Evolutionary conservation across 2,329 filamentous ascomycete genomes (phyloP).

Genomic region (Ascochyta rabiei): DNA sequence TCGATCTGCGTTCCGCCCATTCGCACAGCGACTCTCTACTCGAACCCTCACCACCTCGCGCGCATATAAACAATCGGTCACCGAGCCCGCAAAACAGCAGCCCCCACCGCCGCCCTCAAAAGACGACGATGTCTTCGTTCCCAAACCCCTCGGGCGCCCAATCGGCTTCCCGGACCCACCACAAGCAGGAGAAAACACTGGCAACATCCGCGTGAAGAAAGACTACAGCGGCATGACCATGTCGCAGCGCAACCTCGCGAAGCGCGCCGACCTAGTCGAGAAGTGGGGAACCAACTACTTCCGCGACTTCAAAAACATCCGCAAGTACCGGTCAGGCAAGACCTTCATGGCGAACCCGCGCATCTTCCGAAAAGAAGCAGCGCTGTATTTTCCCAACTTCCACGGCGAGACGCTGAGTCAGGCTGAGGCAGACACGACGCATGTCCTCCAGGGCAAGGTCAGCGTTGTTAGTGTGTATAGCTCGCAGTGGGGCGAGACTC

Average conservation of each 20-base stretch:
- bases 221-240: conserved; percentile 42
- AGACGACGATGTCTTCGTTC: conserved; percentile 52
- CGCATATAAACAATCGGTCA: conserved; percentile 24
- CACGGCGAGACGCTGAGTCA: conserved; percentile 74
- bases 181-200: conserved; percentile 78
- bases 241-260: conserved; percentile 65
- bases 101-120: conserved; percentile 18
- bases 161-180: conserved; percentile 83
- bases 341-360: conserved; percentile 84
- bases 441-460: conserved; percentile 72
- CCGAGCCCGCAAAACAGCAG: conserved; percentile 1
- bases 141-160: conserved; percentile 67
- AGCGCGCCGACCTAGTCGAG: conserved; percentile 75
- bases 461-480: conserved; percentile 83
- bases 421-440: conserved; percentile 70
- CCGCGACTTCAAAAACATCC: conserved; percentile 89
- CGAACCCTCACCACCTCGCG: conserved; percentile 36
- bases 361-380: conserved; percentile 81
- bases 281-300: conserved; percentile 90
- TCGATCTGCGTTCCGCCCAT: conserved; percentile 13
- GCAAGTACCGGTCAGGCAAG: conserved; percentile 79
- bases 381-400: conserved; percentile 94
- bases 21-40: conserved; percentile 17
- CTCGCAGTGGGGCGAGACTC: conserved; percentile 82
- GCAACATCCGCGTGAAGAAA: conserved; percentile 62